Evolutionary conservation across 441 rosid genomes (phyloP), one percentile per base, ranked within the genome.

Genomic region (Hura crepitans): DNA sequence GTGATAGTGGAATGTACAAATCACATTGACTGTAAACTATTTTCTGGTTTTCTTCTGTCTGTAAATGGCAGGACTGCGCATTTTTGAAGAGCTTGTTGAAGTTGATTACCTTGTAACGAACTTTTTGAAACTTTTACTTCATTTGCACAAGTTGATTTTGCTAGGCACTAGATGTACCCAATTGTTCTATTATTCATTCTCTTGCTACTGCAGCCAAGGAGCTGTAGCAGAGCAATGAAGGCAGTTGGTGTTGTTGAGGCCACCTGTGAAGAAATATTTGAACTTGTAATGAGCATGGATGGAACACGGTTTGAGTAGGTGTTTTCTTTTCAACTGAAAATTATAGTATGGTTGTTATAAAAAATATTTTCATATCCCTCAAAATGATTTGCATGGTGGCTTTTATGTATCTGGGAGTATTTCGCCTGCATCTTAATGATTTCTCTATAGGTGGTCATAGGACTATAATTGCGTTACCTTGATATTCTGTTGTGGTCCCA

Each of bases 141-240:
- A 65, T 73, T 59, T 28, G 54, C 53, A 61, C 37, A 63, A 54
- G 45, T 33, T 55, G 23, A 61, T 66, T 75, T 80, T 72, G 15
- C 66, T 57, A 66, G 62, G 73, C 63, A n/a, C 69, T 54, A 68
- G 53, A 53, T 74, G 66, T 68, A 51, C 56, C n/a, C n/a, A n/a
- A n/a, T n/a, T n/a, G n/a, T n/a, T n/a, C n/a, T 69, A 70, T 75
- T 31, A 71, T 75, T 65, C 63, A 58, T 55, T 74, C 42, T 75
- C 72, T 73, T 81, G 75, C 58, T 69, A 69, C 56, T 85, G 79
- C 83, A 93, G 99, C 98, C 99, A 72, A 93, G 99, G 84, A 96
- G 99, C 89, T 93, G 98, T 83, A 96, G 97, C 83, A 85, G 93
- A 80, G 99, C 99, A 77, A 96, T 96, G 98, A 96, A 90, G 80